Evolutionary conservation across 2,329 filamentous ascomycete genomes (phyloP).

Genomic region (Phialophora verrucosa): DNA sequence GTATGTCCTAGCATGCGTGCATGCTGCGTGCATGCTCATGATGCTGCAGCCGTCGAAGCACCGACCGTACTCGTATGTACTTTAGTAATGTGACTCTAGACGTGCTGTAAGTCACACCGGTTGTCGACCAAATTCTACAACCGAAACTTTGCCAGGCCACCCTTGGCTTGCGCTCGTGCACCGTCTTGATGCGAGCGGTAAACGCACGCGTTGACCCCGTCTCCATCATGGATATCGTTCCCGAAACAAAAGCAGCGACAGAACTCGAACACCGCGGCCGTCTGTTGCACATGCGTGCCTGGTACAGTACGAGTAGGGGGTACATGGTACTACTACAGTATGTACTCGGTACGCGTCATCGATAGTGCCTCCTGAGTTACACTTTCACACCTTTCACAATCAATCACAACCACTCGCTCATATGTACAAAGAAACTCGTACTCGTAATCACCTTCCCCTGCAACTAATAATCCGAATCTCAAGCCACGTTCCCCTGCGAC

Average conservation of each 20-base stretch:
- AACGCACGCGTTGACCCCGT: too few species aligned
- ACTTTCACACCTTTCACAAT: background rate
- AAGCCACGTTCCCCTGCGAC: background rate
- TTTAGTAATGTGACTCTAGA: background rate
- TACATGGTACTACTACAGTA: background rate
- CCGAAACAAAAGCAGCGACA: background rate
- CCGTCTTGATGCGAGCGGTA: too few species aligned
- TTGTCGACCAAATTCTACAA: too few species aligned
- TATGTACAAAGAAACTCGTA: too few species aligned
- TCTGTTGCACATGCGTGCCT: background rate
- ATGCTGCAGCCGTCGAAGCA: background rate
- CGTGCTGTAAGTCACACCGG: too few species aligned
- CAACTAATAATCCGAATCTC: background rate
- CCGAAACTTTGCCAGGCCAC: too few species aligned
- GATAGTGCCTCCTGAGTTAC: background rate
- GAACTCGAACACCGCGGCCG: background rate
- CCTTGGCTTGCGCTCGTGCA: too few species aligned
- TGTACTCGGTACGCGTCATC: constrained; percentile 1
- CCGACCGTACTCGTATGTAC: background rate
- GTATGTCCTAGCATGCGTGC: background rate
- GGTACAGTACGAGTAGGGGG: too few species aligned
- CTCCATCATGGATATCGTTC: too few species aligned
- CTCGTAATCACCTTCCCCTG: too few species aligned
- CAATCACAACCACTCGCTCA: background rate
- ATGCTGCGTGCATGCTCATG: too few species aligned